Percentiles rank a stretch among this genome's conserved stretches.
phyloP scores from a whole-genome alignment of 306 rosid species.

The Albizia julibrissin region DNA sequence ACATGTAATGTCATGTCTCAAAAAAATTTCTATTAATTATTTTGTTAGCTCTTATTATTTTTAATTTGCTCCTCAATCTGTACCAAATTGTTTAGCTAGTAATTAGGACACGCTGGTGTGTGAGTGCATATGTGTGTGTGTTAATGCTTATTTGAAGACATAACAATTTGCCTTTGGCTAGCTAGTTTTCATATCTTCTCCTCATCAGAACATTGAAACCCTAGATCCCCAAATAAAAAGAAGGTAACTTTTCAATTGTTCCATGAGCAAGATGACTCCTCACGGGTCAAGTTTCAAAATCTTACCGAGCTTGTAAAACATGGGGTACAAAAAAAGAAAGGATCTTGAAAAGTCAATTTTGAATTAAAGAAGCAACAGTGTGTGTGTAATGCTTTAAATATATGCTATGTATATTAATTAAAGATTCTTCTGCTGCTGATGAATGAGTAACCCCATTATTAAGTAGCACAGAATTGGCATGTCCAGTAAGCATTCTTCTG shows the following conservation, averaged over 20 bases:
- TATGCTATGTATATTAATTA: neutral
- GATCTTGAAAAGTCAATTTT: neutral
- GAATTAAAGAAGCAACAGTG: neutral
- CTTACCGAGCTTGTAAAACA: neutral
- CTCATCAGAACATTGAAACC: slow-evolving; percentile 24
- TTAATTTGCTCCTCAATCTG: neutral
- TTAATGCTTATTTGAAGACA: neutral
- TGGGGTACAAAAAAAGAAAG: neutral
- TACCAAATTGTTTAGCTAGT: neutral
- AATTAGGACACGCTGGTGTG: neutral
- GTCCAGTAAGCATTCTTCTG: neutral
- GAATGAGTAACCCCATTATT: slow-evolving; percentile 9
- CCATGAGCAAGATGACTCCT: slow-evolving; percentile 4
- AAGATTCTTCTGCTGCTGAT: slow-evolving; percentile 8
- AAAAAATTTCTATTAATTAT: slow-evolving; percentile 11
- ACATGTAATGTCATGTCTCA: neutral
- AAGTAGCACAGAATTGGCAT: slow-evolving; percentile 11
- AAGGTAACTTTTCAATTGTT: neutral
- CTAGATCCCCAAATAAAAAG: slow-evolving; percentile 1
- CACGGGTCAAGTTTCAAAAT: neutral
- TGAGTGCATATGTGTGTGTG: no score
- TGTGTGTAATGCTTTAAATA: neutral
- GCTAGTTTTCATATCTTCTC: neutral
- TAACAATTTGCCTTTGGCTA: neutral
- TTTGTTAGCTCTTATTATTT: slow-evolving; percentile 11